Evolutionary conservation across 352 stramenopile species (phyloP).

Genomic region (Peronospora farinosa): DNA sequence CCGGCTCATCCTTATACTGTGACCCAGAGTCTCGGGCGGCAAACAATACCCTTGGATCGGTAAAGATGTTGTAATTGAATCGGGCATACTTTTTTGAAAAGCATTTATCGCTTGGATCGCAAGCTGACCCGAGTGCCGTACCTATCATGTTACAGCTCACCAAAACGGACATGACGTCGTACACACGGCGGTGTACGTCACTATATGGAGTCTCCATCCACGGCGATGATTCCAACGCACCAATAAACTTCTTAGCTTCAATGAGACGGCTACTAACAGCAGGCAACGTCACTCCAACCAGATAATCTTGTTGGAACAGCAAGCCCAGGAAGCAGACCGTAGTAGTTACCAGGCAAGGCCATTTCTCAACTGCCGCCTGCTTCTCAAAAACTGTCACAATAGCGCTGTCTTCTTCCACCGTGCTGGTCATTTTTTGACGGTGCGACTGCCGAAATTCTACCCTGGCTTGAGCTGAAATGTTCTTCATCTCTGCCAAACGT

Average conservation of each 20-base stretch:
- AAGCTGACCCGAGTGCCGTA: slow-evolving; percentile 13
- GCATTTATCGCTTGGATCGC: slow-evolving; percentile 18
- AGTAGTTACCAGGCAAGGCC: slow-evolving; percentile 50
- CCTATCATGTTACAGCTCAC: slow-evolving; percentile 44
- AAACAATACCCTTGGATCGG: slow-evolving; percentile 26
- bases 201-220: slow-evolving; percentile 19
- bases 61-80: slow-evolving; percentile 60
- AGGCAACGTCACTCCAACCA: slow-evolving; percentile 24
- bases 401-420: slow-evolving; percentile 38
- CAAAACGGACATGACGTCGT: slow-evolving; percentile 63
- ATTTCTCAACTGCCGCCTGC: slow-evolving; percentile 37
- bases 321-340: slow-evolving; percentile 51
- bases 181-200: slow-evolving; percentile 56
- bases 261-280: slow-evolving; percentile 40
- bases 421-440: neutral
- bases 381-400: slow-evolving; percentile 44
- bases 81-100: slow-evolving; percentile 38
- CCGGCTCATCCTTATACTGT: slow-evolving; percentile 2
- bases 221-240: slow-evolving; percentile 12
- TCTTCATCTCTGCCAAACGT: slow-evolving; percentile 34
- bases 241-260: slow-evolving; percentile 35
- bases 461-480: slow-evolving; percentile 21
- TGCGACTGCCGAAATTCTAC: slow-evolving; percentile 13
- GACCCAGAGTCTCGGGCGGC: slow-evolving; percentile 7
- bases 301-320: slow-evolving; percentile 39